phyloP scores from a whole-genome alignment of 805 yeast species.

The Priceomyces carsonii region DNA sequence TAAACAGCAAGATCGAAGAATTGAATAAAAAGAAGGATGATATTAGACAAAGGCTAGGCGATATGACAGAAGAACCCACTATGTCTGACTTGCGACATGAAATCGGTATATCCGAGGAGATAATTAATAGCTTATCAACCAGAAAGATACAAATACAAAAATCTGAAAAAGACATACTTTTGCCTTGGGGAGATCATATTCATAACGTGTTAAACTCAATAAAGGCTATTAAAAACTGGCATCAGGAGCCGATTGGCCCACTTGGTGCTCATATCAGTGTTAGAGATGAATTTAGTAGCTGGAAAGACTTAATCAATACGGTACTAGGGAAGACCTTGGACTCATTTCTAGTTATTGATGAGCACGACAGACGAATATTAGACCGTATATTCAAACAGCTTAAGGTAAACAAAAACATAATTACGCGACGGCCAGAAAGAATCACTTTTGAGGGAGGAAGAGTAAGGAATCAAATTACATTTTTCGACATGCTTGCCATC shows the following conservation, averaged over 20 bases:
- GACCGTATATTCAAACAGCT: constrained; percentile 28
- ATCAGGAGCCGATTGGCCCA: constrained; percentile 73
- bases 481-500: constrained; percentile 63
- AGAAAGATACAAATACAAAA: constrained; percentile 13
- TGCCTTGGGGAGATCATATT: constrained; percentile 54
- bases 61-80: constrained; percentile 17
- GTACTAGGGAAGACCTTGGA: constrained; percentile 50
- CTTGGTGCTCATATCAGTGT: constrained; percentile 63
- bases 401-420: constrained; percentile 37
- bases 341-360: constrained; percentile 67
- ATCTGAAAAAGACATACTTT: constrained; percentile 34
- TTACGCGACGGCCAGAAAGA: constrained; percentile 54
- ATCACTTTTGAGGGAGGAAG: constrained; percentile 52
- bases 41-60: constrained; percentile 14
- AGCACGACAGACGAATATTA: constrained; percentile 51
- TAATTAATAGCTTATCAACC: constrained; percentile 8
- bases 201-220: constrained; percentile 44
- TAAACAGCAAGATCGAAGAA: constrained; percentile 19
- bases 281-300: constrained; percentile 51
- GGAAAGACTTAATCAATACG: constrained; percentile 64
- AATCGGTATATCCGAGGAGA: constrained; percentile 9
- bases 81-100: constrained; percentile 28
- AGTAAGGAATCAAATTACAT: constrained; percentile 43
- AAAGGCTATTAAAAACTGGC: constrained; percentile 32
- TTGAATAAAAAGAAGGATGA: constrained; percentile 20